Evolutionary conservation across 305 asterid species (phyloP).

Genomic region (Lippia alba): DNA sequence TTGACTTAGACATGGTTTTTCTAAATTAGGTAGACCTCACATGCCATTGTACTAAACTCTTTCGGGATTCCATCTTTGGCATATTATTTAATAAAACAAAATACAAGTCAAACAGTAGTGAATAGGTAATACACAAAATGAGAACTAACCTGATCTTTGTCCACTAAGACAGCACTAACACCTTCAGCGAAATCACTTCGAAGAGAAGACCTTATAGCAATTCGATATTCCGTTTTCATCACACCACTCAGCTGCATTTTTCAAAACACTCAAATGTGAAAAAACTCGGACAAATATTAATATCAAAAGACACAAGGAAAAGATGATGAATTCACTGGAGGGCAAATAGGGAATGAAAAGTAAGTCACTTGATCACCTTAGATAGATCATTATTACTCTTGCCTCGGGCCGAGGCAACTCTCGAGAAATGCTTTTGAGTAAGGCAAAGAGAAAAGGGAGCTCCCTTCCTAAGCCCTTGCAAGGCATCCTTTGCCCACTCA

Average conservation of each 20-base stretch:
- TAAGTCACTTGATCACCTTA: constrained; percentile 50
- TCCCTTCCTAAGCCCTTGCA: constrained; percentile 88
- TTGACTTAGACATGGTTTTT: too few relatives aligned
- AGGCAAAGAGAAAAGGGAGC: constrained; percentile 93
- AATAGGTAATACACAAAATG: neutral
- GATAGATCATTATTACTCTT: constrained; percentile 59
- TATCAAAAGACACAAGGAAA: neutral
- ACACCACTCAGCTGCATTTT: constrained; percentile 75
- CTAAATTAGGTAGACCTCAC: too few relatives aligned
- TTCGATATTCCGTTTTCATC: constrained; percentile 87
- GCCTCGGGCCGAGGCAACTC: constrained; percentile 75
- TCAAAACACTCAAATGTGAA: constrained; percentile 25
- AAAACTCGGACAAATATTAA: constrained; percentile 13
- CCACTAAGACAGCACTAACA: constrained; percentile 94
- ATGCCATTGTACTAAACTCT: neutral
- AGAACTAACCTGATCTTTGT: constrained; percentile 88
- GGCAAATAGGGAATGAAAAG: constrained; percentile 21
- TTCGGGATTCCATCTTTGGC: neutral
- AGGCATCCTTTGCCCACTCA: constrained; percentile 95
- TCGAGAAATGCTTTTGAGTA: constrained; percentile 71
- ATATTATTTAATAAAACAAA: too few relatives aligned
- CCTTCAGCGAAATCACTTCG: constrained; percentile 92
- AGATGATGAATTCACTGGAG: neutral
- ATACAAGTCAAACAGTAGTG: neutral
- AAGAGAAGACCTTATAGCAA: constrained; percentile 80